phyloP scores from a whole-genome alignment of 2,329 filamentous ascomycete genomes.

The Paraphaeosphaeria minitans region DNA sequence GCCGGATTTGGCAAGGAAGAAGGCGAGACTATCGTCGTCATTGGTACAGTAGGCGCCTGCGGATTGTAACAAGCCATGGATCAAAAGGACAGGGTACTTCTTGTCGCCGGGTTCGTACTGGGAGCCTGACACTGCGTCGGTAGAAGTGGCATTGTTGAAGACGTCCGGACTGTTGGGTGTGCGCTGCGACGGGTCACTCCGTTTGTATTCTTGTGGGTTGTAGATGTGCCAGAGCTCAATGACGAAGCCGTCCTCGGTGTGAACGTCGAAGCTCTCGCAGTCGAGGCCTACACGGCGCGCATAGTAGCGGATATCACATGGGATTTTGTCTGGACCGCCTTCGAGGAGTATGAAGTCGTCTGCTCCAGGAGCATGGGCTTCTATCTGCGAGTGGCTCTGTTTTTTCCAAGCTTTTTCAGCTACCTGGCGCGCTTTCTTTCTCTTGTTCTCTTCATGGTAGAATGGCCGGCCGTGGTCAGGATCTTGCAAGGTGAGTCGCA shows the following conservation, averaged over 20 bases:
- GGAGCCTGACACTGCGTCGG: slow-evolving; percentile 25
- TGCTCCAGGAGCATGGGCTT: slow-evolving; percentile 46
- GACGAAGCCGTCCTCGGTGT: slow-evolving; percentile 93
- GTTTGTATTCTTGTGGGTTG: slow-evolving; percentile 74
- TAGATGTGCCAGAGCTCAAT: slow-evolving; percentile 89
- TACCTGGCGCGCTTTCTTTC: slow-evolving; percentile 61
- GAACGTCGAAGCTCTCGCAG: slow-evolving; percentile 79
- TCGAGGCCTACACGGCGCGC: slow-evolving; percentile 86
- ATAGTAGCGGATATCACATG: slow-evolving; percentile 84
- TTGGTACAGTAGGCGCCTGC: slow-evolving; percentile 88
- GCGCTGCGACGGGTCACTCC: slow-evolving; percentile 56
- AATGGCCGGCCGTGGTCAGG: slow-evolving; percentile 69
- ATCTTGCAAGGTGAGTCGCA: slow-evolving; percentile 63
- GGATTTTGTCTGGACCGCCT: slow-evolving; percentile 77
- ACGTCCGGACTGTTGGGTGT: slow-evolving; percentile 64
- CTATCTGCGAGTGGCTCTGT: slow-evolving; percentile 37
- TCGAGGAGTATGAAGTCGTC: slow-evolving; percentile 75
- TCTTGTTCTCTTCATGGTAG: slow-evolving; percentile 70
- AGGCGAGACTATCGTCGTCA: slow-evolving; percentile 87
- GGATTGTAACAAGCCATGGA: slow-evolving; percentile 88
- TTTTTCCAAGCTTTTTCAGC: slow-evolving; percentile 67
- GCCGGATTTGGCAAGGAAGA: slow-evolving; percentile 88
- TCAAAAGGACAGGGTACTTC: slow-evolving; percentile 82
- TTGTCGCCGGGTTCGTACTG: slow-evolving; percentile 50
- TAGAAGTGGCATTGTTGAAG: slow-evolving; percentile 55